Evolutionary conservation across 495 filamentous ascomycete genomes (phyloP), one percentile per base, ranked within the genome.

Genomic region (Glutinoglossum americanum): DNA sequence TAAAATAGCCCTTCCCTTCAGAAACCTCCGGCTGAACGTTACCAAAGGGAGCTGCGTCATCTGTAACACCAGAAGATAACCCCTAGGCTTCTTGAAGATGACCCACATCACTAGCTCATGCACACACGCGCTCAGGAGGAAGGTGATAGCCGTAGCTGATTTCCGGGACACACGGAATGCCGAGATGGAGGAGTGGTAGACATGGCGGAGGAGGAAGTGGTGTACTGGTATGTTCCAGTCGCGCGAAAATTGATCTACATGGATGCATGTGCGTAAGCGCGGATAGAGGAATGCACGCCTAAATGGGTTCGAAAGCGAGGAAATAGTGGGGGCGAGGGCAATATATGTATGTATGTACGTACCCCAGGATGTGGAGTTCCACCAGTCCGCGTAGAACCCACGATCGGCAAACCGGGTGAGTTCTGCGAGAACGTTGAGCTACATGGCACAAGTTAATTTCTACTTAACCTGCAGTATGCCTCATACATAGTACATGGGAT

Each of bases 21-120:
- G 70, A 61, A 77, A 73, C 60, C 71, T 76, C 62, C 80, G 68
- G 60, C 80, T 84, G 54, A 87, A 58, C 23, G 66, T 70, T 41
- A 84, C 81, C 3, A 88, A 63, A 59, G 84, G 82, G 47, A 86
- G 59, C 67, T 86, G 82, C 59, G 68, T 70, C 81, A 88, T 80
- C 70, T 88, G 83, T 62, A 82, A 64, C 27, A 77, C 66, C 9
- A 87, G 72, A 60, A 89, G 65, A 62, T 87, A 87, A 6, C 84
- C 84, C 35, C 84, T 71, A 26, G 87, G 74, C 61, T 85, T 84
- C 68, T 80, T 81, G 63, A 88, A 88, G 57, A 88, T 76, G 56
- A 81, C 80, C 70, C 79, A 78, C 84, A 87, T 87, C 60, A 86
- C 71, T 37, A 87, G 70, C 66, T 87, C 84, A 62, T 88, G 84